phyloP scores from a whole-genome alignment of 306 rosid species.

The Biancaea sappan region DNA sequence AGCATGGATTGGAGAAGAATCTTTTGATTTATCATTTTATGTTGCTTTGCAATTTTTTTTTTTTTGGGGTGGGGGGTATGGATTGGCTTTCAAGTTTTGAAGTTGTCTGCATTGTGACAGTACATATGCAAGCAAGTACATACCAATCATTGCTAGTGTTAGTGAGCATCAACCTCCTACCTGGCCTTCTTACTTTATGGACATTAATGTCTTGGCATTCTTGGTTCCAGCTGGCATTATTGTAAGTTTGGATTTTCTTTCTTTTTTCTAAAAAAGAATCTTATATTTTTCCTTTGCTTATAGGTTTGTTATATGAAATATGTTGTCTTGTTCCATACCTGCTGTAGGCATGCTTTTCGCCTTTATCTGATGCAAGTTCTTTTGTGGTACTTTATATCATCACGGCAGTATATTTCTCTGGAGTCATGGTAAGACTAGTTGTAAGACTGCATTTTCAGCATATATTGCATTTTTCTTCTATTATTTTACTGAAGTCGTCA shows the following conservation, averaged over 20 bases:
- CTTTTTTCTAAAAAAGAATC: background rate
- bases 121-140: slow-evolving; percentile 99
- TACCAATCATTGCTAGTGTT: slow-evolving; percentile 98
- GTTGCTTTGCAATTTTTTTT: slow-evolving; percentile 25
- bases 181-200: slow-evolving; percentile 99
- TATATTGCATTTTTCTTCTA: slow-evolving; percentile 11
- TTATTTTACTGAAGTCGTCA: slow-evolving; percentile 23
- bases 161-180: slow-evolving; percentile 99
- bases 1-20: slow-evolving; percentile 14
- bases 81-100: slow-evolving; percentile 23
- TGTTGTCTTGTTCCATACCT: slow-evolving; percentile 35
- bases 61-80: background rate
- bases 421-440: slow-evolving; percentile 86
- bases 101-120: slow-evolving; percentile 51
- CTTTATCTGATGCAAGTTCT: slow-evolving; percentile 94
- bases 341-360: slow-evolving; percentile 88
- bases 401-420: slow-evolving; percentile 90
- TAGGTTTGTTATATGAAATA: slow-evolving; percentile 12
- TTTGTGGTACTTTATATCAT: slow-evolving; percentile 85
- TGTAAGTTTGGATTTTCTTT: slow-evolving; percentile 47
- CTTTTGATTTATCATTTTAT: slow-evolving; percentile 12
- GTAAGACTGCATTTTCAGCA: slow-evolving; percentile 16
- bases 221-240: slow-evolving; percentile 97
- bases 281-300: slow-evolving; percentile 9
- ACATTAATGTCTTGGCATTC: slow-evolving; percentile 95